A percentile compares a stretch with the other conserved stretches of the same genome.
phyloP scores from a whole-genome alignment of 805 yeast genomes.

The Debaryomyces tyrocola region DNA sequence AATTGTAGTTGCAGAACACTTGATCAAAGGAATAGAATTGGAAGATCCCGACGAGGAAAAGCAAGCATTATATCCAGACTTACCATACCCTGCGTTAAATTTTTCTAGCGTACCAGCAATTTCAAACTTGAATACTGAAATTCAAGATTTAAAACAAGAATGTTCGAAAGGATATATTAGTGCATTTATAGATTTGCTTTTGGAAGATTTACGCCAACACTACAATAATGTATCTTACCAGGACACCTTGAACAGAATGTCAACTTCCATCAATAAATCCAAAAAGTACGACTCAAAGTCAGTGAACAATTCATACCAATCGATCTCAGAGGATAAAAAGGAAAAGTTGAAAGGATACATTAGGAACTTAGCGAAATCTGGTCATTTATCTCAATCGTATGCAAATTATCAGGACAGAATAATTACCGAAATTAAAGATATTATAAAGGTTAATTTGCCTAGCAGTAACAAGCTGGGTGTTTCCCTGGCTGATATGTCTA shows the following conservation, averaged over 20 bases:
- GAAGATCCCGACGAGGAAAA: slow-evolving; percentile 16
- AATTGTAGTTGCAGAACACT: slow-evolving; percentile 54
- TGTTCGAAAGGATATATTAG: slow-evolving; percentile 70
- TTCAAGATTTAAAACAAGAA: slow-evolving; percentile 56
- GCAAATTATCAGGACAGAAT: slow-evolving; percentile 65
- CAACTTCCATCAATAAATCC: slow-evolving; percentile 24
- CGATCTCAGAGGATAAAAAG: slow-evolving; percentile 41
- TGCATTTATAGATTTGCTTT: slow-evolving; percentile 53
- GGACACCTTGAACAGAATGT: slow-evolving; percentile 54
- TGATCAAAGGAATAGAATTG: slow-evolving; percentile 40
- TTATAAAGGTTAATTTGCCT: slow-evolving; percentile 69
- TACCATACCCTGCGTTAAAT: slow-evolving; percentile 36
- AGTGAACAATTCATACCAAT: slow-evolving; percentile 36
- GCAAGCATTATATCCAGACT: slow-evolving; percentile 17
- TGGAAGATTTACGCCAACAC: slow-evolving; percentile 62
- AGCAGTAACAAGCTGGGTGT: slow-evolving; percentile 17
- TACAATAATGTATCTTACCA: slow-evolving; percentile 47
- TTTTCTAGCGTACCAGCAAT: slow-evolving; percentile 52
- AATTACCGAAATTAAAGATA: slow-evolving; percentile 67
- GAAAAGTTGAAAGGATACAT: slow-evolving; percentile 47
- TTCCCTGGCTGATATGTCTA: slow-evolving; percentile 22
- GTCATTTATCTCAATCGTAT: slow-evolving; percentile 61
- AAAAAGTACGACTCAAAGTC: slow-evolving; percentile 15
- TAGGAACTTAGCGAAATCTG: slow-evolving; percentile 59
- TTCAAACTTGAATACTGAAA: slow-evolving; percentile 47